Evolutionary conservation across 768 basidiomycete genomes (phyloP).

Genomic region (Leccinum obscurum): DNA sequence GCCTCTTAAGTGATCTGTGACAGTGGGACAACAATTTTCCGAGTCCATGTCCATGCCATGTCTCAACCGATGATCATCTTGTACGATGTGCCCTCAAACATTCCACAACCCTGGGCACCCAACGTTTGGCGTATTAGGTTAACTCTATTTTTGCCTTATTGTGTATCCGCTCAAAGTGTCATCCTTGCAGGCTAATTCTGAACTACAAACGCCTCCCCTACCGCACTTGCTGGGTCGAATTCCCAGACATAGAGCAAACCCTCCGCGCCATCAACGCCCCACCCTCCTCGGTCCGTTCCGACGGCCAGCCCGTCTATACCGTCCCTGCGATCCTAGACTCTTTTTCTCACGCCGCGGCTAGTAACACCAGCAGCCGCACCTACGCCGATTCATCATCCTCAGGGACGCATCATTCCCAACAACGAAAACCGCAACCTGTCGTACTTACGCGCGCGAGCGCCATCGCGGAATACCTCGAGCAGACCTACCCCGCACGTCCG

Average conservation of each 20-base stretch:
- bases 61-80: conserved; percentile 56
- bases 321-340: conserved; percentile 72
- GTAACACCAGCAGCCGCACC: background rate
- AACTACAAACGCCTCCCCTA: conserved; percentile 76
- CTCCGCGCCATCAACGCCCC: conserved; percentile 59
- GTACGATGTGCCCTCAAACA: conserved; percentile 64
- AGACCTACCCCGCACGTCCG: conserved; percentile 64
- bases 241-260: conserved; percentile 64
- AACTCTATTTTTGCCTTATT: conserved; percentile 7
- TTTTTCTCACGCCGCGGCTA: conserved; percentile 11
- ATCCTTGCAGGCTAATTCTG: conserved; percentile 57
- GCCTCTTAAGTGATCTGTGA: conserved; percentile 15
- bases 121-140: conserved; percentile 74
- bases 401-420: background rate
- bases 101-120: conserved; percentile 72
- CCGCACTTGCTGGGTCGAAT: conserved; percentile 68
- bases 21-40: background rate
- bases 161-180: background rate
- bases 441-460: conserved; percentile 58
- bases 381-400: conserved; percentile 3
- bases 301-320: conserved; percentile 63
- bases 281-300: conserved; percentile 51
- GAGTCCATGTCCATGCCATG: conserved; percentile 27
- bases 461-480: conserved; percentile 75
- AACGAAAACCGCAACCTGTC: conserved; percentile 39